Percentiles rank a stretch among this genome's conserved stretches.
These are phyloP conservation scores for Mycosphaerella arachidis DNA, from an alignment of 2,329 filamentous ascomycete genomes.

Conservation along the genomic window DNA sequence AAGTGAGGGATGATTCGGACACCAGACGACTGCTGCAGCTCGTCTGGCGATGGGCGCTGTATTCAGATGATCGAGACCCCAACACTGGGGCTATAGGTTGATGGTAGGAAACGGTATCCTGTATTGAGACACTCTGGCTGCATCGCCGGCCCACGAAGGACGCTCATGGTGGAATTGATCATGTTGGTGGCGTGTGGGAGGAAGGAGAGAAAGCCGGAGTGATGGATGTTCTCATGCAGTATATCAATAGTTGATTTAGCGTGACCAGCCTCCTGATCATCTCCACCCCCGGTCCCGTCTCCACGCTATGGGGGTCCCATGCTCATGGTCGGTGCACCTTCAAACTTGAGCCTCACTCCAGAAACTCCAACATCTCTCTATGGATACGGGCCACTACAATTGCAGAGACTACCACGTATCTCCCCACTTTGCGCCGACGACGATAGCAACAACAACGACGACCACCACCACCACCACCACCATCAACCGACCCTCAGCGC, in stretches of 20 bases:
- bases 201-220: slow-evolving; percentile 9
- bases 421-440: slow-evolving; percentile 26
- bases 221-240: neutral
- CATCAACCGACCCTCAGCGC: slow-evolving; percentile 7
- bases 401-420: slow-evolving; percentile 35
- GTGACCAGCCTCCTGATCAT: neutral
- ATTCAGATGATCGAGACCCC: slow-evolving; percentile 48
- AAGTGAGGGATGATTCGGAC: neutral
- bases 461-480: neutral
- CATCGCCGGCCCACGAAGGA: slow-evolving; percentile 16
- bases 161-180: slow-evolving; percentile 11
- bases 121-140: slow-evolving; percentile 10
- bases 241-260: neutral
- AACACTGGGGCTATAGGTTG: slow-evolving; percentile 50
- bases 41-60: slow-evolving; percentile 18
- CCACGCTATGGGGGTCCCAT: neutral
- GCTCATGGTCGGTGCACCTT: neutral
- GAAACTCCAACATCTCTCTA: slow-evolving; percentile 12
- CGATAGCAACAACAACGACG: slow-evolving; percentile 13
- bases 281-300: neutral
- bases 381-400: slow-evolving; percentile 36
- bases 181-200: slow-evolving; percentile 17
- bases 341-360: neutral
- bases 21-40: slow-evolving; percentile 19
- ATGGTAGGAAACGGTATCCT: slow-evolving; percentile 26